phyloP scores from a whole-genome alignment of 1,139 yeast genomes.

The Protomyces inouyei region DNA sequence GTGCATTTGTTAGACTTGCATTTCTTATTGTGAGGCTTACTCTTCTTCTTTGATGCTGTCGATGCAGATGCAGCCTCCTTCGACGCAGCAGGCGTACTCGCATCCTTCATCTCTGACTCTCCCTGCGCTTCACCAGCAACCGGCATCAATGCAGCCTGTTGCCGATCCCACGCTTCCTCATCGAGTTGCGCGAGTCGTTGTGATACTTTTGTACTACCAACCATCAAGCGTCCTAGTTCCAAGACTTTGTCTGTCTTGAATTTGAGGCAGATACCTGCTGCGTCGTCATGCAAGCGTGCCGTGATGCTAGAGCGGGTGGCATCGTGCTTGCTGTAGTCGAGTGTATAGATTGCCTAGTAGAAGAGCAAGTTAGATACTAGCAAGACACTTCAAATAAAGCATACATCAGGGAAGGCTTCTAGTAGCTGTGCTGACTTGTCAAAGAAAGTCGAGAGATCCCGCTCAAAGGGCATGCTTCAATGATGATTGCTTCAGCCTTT shows the following conservation, averaged over 20 bases:
- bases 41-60: neutral
- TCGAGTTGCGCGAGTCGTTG: neutral
- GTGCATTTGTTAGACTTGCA: neutral
- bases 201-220: conserved; percentile 5
- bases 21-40: neutral
- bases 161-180: neutral
- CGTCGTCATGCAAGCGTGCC: conserved; percentile 8
- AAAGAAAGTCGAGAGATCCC: conserved; percentile 10
- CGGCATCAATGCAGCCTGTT: neutral
- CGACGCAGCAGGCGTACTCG: neutral
- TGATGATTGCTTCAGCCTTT: neutral
- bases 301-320: conserved; percentile 12
- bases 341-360: conserved; percentile 5
- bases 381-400: neutral
- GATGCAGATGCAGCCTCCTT: neutral
- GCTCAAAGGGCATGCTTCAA: conserved; percentile 1
- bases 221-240: conserved; percentile 15
- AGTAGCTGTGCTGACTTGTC: conserved; percentile 12
- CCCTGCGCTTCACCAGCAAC: neutral
- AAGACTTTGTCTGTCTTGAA: conserved; percentile 17
- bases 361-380: neutral
- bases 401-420: conserved; percentile 10
- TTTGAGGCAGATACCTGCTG: conserved; percentile 8
- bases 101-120: neutral
- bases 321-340: conserved; percentile 6